Percentiles rank a stretch among this genome's conserved stretches.
phyloP scores from a whole-genome alignment of 108 stramenopile species.

The Skeletonema menzelii region DNA sequence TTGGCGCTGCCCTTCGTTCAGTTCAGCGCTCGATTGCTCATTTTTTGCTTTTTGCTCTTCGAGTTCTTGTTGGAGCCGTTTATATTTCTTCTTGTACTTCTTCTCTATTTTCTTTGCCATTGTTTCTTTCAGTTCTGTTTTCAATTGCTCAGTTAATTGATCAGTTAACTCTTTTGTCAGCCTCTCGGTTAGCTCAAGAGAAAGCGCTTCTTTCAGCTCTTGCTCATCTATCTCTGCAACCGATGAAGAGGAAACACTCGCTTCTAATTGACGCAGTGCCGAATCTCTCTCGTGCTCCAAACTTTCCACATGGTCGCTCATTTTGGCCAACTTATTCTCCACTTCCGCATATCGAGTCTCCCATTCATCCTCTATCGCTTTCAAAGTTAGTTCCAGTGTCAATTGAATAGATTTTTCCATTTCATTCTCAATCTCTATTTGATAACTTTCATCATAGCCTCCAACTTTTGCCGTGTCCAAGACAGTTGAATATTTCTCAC shows the following conservation, averaged over 20 bases:
- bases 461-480: slow-evolving; percentile 3
- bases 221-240: slow-evolving; percentile 5
- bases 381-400: slow-evolving; percentile 27
- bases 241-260: neutral
- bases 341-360: slow-evolving; percentile 22
- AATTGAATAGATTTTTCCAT: slow-evolving; percentile 42
- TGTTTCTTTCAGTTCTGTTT: neutral
- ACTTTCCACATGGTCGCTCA: slow-evolving; percentile 14
- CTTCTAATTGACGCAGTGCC: slow-evolving; percentile 11
- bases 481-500: slow-evolving; percentile 31
- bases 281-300: slow-evolving; percentile 28
- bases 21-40: slow-evolving; percentile 10
- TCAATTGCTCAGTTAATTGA: slow-evolving; percentile 14
- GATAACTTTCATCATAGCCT: neutral
- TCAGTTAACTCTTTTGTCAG: slow-evolving; percentile 18
- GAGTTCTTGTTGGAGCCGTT: slow-evolving; percentile 21
- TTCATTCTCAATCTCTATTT: slow-evolving; percentile 27
- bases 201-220: slow-evolving; percentile 21
- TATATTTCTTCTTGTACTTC: slow-evolving; percentile 30
- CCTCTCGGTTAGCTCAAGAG: slow-evolving; percentile 10
- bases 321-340: slow-evolving; percentile 20
- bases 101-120: slow-evolving; percentile 21
- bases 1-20: slow-evolving; percentile 10
- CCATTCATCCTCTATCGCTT: slow-evolving; percentile 32
- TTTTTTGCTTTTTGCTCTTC: slow-evolving; percentile 4